Base-by-base conservation (phyloP, 768 basidiomycete genomes). In the Phylloporus arenicola region DNA sequence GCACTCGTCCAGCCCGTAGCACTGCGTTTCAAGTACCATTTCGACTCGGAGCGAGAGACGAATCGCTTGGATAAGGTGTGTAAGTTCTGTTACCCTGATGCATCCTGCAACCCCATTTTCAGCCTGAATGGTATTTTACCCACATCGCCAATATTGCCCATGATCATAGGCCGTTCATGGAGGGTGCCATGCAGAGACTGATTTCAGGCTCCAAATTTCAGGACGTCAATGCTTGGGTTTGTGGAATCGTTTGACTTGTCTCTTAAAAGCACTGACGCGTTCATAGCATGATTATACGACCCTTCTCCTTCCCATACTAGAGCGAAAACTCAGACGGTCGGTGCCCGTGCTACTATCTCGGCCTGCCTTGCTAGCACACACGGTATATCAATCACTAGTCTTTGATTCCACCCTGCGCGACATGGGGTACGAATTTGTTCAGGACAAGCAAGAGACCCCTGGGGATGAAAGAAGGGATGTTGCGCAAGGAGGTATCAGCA, bases 91-190 rank as follows among this genome's bases (percentile, higher is more conserved):
- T 24, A n/a, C 45, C 14, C 13, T 14, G 30, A 16, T 19, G 38
- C 44, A 34, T 22, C 7, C 6, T 35, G 5, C 47, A 30, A 27
- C 45, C 30, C 20, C 35, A 24, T 55, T 47, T 43, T 20, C 61
- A 95, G 92, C 95, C 96, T 1, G 96, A 98, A 67, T 98, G 94
- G 91, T 97, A 91, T 61, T 89, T 98, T 64, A 86, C 92, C 3
- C 90, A 97, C 64, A 74, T 98, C 20, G 75, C 90, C 43, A 94
- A 98, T 63, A 80, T 87, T 51, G 78, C 82, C 12, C 90, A 92
- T 57, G 89, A 95, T 50, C 93, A 97, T 53, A 76, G 80, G 22
- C 67, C 75, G 2, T 94, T 97, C 67, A 82, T 96, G 77, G 82
- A 88, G 43, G 70, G 69, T 9, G 73, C 86, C 39, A 70, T 95